phyloP scores from a whole-genome alignment of 495 filamentous ascomycete genomes.

The Aspergillus bridgeri region DNA sequence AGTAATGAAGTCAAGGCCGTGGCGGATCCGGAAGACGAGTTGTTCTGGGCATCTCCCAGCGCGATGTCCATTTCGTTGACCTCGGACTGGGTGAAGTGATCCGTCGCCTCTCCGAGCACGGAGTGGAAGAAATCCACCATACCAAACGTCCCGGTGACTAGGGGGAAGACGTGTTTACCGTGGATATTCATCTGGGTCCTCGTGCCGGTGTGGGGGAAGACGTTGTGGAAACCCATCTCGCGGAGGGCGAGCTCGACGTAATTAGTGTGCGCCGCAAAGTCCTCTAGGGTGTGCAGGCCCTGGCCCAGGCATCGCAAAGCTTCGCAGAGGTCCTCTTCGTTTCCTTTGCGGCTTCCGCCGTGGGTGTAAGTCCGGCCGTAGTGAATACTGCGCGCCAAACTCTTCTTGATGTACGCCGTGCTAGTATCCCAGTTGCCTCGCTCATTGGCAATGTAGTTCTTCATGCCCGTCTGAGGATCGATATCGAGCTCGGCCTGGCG shows the following conservation, averaged over 20 bases:
- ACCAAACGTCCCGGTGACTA: conserved; percentile 89
- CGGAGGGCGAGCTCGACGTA: conserved; percentile 85
- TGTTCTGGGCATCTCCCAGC: conserved; percentile 57
- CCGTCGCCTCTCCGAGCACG: conserved; percentile 91
- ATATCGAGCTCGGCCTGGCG: conserved; percentile 72
- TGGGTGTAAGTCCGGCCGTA: conserved; percentile 82
- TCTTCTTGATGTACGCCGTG: conserved; percentile 83
- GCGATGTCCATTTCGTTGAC: conserved; percentile 83
- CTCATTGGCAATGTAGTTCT: conserved; percentile 98
- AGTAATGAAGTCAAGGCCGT: conserved; percentile 68
- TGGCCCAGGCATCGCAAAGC: conserved; percentile 87
- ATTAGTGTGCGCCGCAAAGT: conserved; percentile 94
- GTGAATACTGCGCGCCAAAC: conserved; percentile 80
- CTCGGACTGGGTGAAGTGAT: conserved; percentile 94
- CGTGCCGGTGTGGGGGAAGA: conserved; percentile 84
- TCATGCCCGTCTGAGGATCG: conserved; percentile 87
- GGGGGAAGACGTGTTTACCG: conserved; percentile 74
- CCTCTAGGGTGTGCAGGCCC: conserved; percentile 88
- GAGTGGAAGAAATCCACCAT: conserved; percentile 96
- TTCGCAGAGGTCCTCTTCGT: conserved; percentile 84
- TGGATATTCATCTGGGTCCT: conserved; percentile 67
- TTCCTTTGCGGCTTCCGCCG: conserved; percentile 59
- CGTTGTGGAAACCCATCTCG: conserved; percentile 75
- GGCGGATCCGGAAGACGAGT: conserved; percentile 41
- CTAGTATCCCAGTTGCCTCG: conserved; percentile 80